Evolutionary conservation across 257 asterid species (phyloP).

Genomic region (Scutellaria baicalensis): DNA sequence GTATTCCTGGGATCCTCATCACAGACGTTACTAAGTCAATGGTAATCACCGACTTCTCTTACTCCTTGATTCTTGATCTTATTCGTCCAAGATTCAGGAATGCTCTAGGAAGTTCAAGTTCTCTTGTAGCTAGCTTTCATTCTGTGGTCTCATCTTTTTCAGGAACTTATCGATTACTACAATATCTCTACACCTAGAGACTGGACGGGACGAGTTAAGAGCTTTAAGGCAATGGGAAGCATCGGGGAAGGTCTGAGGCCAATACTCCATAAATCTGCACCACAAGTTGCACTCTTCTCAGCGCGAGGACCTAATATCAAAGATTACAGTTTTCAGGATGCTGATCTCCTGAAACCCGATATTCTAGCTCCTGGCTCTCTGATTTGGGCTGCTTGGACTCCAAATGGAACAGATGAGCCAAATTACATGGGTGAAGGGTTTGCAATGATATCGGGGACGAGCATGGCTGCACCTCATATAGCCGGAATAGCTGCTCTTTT

Average conservation of each 20-base stretch:
- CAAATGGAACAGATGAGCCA: constrained; percentile 92
- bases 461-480: constrained; percentile 94
- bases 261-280: constrained; percentile 87
- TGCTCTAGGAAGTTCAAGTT: not conserved
- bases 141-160: constrained; percentile 10
- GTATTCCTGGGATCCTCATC: constrained; percentile 83
- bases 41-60: constrained; percentile 37
- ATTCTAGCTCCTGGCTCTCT: constrained; percentile 97
- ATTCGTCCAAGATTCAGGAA: no score
- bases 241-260: constrained; percentile 85
- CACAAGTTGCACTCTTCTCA: constrained; percentile 94
- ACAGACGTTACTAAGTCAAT: constrained; percentile 61
- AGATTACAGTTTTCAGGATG: constrained; percentile 92
- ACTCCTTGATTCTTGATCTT: not conserved
- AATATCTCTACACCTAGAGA: constrained; percentile 79
- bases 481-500: constrained; percentile 88
- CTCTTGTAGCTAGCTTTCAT: not conserved
- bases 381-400: constrained; percentile 99
- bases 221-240: constrained; percentile 81
- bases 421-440: constrained; percentile 80
- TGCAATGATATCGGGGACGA: constrained; percentile 85
- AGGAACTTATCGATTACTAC: constrained; percentile 93
- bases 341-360: constrained; percentile 95
- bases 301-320: constrained; percentile 95
- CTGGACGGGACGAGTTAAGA: constrained; percentile 90